Evolutionary conservation across 2,329 filamentous ascomycete genomes (phyloP), one percentile per base, ranked within the genome.

Genomic region (Fusarium nelsonii): DNA sequence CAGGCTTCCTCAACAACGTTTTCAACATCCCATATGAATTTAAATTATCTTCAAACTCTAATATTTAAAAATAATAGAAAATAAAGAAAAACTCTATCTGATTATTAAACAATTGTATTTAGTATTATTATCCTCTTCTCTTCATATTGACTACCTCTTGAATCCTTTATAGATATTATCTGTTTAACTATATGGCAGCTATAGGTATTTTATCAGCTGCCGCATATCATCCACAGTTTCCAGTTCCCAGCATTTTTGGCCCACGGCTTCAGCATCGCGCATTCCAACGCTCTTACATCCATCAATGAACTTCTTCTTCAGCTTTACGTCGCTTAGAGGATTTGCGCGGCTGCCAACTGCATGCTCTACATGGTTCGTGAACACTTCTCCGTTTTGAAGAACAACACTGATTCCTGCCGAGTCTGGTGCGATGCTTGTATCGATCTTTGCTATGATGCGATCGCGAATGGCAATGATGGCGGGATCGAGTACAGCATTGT

Each of bases 321-420:
- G 14, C 8, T 41, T 46, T n/a, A 3, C 11, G 11, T 59, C 51
- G n/a, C 11, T 41, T 1, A 46, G 10, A 26, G 57, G 51, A 16
- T 46, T 57, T 11, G 0, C 11, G 0, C 51, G 20, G 8, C 56
- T 57, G 9, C 51, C 51, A 57, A 59, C n/a, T 2, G 56, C 56
- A 30, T 59, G 51, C 6, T 34, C 10, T 1, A 46, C 14, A 2
- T 34, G 2, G 2, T 41, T 57, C 0, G 28, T 46, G 0, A 57
- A 40, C 1, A 18, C 14, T 4, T 34, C 11, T 12, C 56, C 28
- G n/a, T 2, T 40, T 2, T 28, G 2, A 15, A 59, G 16, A 0
- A 0, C 1, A 4, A 59, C 8, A 16, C 1, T 30, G 6, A 57
- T 34, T 6, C n/a, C 40, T 30, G 40, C 56, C 1, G 56, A 8